Percentiles rank a stretch among this genome's conserved stretches.
Conservation (phyloP, 176 grass and related monocot species). For the Carex myosuroides region DNA sequence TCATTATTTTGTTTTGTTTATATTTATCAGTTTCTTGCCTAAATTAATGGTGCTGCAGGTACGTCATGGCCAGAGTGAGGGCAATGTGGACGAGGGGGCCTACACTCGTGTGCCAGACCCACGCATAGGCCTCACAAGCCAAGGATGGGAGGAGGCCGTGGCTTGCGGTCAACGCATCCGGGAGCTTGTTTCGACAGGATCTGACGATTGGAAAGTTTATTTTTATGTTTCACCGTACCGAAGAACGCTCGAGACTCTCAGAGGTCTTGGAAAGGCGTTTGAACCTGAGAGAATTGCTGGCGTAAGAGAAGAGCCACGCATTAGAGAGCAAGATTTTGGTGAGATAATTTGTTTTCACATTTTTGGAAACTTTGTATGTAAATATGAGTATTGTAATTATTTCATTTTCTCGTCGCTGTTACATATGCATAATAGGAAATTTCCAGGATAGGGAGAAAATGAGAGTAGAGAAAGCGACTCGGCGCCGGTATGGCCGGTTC, state of each 20-base stretch:
- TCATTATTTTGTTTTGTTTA: background rate
- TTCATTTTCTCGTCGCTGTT: background rate
- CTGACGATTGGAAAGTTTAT: conserved; percentile 64
- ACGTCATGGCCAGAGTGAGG: conserved; percentile 82
- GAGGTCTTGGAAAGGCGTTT: conserved; percentile 48
- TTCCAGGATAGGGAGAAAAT: conserved; percentile 64
- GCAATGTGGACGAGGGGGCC: conserved; percentile 63
- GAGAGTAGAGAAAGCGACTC: conserved; percentile 50
- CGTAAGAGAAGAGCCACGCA: conserved; percentile 64
- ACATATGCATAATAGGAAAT: conserved; percentile 30
- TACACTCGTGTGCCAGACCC: conserved; percentile 80
- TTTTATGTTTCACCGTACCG: conserved; percentile 86
- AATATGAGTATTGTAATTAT: background rate
- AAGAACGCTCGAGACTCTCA: conserved; percentile 54
- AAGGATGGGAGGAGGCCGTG: conserved; percentile 46
- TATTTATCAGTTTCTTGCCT: background rate
- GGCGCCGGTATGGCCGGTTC: conserved; percentile 47
- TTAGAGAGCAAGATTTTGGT: conserved; percentile 92
- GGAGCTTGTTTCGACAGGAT: conserved; percentile 7
- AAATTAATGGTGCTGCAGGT: conserved; percentile 16
- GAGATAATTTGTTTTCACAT: background rate
- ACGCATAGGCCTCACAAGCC: conserved; percentile 55
- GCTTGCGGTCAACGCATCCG: conserved; percentile 45
- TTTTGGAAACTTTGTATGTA: background rate
- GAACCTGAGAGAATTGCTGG: conserved; percentile 58